Conservation (phyloP, 1,139 yeast genomes). For the Arxiozyma telluris region DNA sequence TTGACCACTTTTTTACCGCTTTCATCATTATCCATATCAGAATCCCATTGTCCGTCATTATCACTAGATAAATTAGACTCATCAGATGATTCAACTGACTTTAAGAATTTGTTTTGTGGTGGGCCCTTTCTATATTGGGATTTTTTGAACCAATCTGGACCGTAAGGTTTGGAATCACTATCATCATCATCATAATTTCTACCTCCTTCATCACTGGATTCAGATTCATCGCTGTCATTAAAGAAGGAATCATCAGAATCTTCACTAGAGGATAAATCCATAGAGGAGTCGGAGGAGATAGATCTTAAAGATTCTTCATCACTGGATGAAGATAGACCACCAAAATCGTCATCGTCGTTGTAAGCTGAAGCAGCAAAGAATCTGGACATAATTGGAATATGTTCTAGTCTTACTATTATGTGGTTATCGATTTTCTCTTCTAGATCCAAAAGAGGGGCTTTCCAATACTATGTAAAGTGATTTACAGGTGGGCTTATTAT, state of each 20-base stretch:
- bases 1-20: conserved; percentile 72
- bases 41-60: conserved; percentile 21
- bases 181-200: conserved; percentile 43
- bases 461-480: too few relatives aligned
- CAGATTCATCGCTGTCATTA: conserved; percentile 24
- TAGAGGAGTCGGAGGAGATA: conserved; percentile 34
- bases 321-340: conserved; percentile 38
- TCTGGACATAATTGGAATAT: conserved; percentile 43
- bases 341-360: conserved; percentile 51
- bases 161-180: conserved; percentile 34
- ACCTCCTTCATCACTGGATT: conserved; percentile 27
- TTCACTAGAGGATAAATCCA: conserved; percentile 4
- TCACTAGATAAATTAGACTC: conserved; percentile 24
- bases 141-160: conserved; percentile 34
- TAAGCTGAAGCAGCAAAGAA: conserved; percentile 54
- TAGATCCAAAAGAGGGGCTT: neutral
- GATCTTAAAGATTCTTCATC: conserved; percentile 45
- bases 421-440: neutral
- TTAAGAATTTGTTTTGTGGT: conserved; percentile 27
- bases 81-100: conserved; percentile 28
- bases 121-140: conserved; percentile 34
- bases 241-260: conserved; percentile 28
- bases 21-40: conserved; percentile 39
- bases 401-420: neutral
- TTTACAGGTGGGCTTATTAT: neutral